A percentile compares a stretch with the other conserved stretches of the same genome.
Evolutionary conservation across 2,329 filamentous ascomycete species (phyloP).

Genomic region (Alternaria metachromatica): DNA sequence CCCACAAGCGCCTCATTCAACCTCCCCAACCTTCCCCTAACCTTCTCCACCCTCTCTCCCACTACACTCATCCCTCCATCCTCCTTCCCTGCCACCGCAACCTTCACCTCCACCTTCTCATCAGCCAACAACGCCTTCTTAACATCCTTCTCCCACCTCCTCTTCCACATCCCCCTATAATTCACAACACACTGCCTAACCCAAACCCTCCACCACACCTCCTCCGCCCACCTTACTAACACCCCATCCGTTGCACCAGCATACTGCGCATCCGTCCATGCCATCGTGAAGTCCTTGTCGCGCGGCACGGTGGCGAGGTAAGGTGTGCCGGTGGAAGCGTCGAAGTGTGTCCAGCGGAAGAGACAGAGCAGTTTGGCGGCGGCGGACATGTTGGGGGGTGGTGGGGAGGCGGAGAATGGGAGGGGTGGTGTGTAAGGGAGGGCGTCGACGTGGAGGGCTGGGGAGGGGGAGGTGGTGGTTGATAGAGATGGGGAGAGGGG

Average conservation of each 20-base stretch:
- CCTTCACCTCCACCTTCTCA: slow-evolving; percentile 24
- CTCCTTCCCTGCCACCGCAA: too few species aligned
- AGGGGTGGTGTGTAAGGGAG: slow-evolving; percentile 22
- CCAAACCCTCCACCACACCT: slow-evolving; percentile 37
- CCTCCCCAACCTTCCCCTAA: neutral
- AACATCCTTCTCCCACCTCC: slow-evolving; percentile 25
- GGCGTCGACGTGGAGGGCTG: neutral
- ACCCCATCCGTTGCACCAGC: slow-evolving; percentile 18
- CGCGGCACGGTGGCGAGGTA: slow-evolving; percentile 21
- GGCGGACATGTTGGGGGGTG: slow-evolving; percentile 26
- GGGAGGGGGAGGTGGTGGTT: neutral
- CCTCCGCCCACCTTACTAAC: slow-evolving; percentile 23
- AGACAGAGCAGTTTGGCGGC: slow-evolving; percentile 33
- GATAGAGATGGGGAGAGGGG: slow-evolving; percentile 11
- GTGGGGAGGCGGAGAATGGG: slow-evolving; percentile 16
- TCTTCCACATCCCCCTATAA: slow-evolving; percentile 33
- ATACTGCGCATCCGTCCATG: slow-evolving; percentile 23
- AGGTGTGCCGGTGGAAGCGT: slow-evolving; percentile 10
- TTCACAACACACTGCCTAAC: slow-evolving; percentile 28
- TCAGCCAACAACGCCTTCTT: too few species aligned
- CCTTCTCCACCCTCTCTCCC: neutral
- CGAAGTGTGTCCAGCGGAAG: slow-evolving; percentile 37
- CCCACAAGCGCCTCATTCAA: neutral
- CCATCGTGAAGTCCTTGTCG: slow-evolving; percentile 30
- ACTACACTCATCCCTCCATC: neutral